Percentiles rank a stretch among this genome's conserved stretches.
phyloP scores from a whole-genome alignment of 176 grass and related monocot genomes.

The Hsuehochloa calcarea region DNA sequence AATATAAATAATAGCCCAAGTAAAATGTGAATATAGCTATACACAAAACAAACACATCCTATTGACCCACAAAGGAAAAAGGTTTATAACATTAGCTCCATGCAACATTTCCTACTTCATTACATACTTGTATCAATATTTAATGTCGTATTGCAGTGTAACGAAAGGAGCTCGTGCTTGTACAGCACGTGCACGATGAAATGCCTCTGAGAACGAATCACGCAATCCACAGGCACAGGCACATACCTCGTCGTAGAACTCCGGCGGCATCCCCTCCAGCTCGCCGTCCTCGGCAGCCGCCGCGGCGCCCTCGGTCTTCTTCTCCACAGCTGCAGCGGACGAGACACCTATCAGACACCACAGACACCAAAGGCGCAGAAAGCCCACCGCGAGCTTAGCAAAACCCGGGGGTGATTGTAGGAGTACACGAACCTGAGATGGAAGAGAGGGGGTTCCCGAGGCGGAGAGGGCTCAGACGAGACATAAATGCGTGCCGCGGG shows the following conservation, averaged over 20 bases:
- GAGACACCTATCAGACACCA: neutral
- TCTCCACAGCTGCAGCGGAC: constrained; percentile 35
- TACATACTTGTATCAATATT: neutral
- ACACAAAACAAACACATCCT: neutral
- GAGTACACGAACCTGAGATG: constrained; percentile 41
- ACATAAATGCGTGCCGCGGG: neutral
- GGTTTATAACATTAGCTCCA: neutral
- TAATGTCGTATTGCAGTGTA: neutral
- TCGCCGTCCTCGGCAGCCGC: constrained; percentile 19
- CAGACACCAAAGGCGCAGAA: neutral
- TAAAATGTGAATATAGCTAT: neutral
- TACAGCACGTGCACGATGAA: constrained; percentile 15
- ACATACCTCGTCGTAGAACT: constrained; percentile 71
- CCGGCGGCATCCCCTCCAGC: constrained; percentile 44
- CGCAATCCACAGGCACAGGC: neutral
- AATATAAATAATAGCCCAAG: neutral
- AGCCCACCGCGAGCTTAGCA: neutral
- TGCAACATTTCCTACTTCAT: neutral
- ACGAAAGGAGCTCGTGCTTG: neutral
- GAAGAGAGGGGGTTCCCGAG: constrained; percentile 4
- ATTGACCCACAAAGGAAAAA: neutral
- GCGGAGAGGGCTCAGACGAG: neutral
- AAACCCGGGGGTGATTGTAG: neutral
- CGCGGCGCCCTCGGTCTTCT: constrained; percentile 30
- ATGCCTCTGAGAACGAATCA: constrained; percentile 23